Evolutionary conservation across 768 basidiomycete species (phyloP), one percentile per base, ranked within the genome.

Genomic region (Pleurotus platypus): DNA sequence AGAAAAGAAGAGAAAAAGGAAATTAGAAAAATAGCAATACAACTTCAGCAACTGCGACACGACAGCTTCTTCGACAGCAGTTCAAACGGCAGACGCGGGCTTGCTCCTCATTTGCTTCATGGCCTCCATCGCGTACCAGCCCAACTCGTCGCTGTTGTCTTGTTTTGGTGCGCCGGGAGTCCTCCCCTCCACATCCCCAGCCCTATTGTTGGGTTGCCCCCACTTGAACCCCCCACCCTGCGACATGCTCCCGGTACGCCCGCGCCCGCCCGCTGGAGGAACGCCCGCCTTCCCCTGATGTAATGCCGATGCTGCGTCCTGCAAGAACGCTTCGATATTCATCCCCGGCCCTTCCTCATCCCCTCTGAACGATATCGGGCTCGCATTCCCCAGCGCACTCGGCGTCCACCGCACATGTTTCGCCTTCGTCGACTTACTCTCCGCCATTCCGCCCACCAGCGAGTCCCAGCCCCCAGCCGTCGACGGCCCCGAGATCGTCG

Each of bases 371-470:
- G 50, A 50, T 9, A 46, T 49, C 20, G 59, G 46, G 40, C 59
- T 50, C 11, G 59, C 53, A 39, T 54, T 47, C 5, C 37, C 53
- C 38, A 59, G 18, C 42, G 57, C 56, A 40, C 61, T 62, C 15
- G 61, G 61, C 20, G 61, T 62, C 58, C 58, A 62, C 49, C 61
- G 42, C 5, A 62, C 61, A 27, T 60, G 61, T 30, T 62, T 62
- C 40, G 58, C 47, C 18, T 51, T 46, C 16, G 3, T 20, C 20
- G 46, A 38, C 55, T 49, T 59, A 6, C 18, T 49, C 26, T 54
- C 49, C 12, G 49, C 18, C 13, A 27, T n/a, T 4, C 42, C 42
- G 9, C 30, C 30, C 38, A 51, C 45, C 50, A 58, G n/a, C 39
- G 51, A 39, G 27, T 58, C 57, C 49, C 49, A 58, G 42, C 50